Evolutionary conservation across 2,329 filamentous ascomycete genomes (phyloP), one percentile per base, ranked within the genome.

Genomic region (Penicillium sp.): DNA sequence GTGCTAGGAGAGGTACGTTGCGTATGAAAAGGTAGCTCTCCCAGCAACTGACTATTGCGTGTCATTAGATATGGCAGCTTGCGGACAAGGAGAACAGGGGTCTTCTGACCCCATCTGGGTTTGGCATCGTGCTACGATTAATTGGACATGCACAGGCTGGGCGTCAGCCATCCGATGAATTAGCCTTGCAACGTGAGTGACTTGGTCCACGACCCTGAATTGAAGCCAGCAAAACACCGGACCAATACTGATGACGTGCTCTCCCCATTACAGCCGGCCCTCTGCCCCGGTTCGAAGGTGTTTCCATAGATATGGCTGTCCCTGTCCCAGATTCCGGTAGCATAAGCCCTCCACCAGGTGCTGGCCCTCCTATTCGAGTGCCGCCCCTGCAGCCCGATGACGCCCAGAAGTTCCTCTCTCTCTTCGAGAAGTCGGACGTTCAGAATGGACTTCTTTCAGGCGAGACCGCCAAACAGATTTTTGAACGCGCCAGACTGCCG

Each of bases 71-170:
- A 79, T 98, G 93, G 93, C 92, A 97, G 75, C 93, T 98, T 69
- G 92, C 93, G 60, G 93, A 98, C 75, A 90, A 83, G 59, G 92
- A 97, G 75, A 98, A 98, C 75, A 84, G 91, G 57, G 93, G 93
- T 45, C 87, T 97, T 60, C 78, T 98, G 59, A 96, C 91, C 29
- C 90, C 90, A 18, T 83, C 90, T 37, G 93, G 92, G 67, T 98
- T 98, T 74, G 89, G 91, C 53, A 82, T 95, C 67, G 93, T 95
- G 50, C 75, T 98, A 67, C 83, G 93, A 65, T 83, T 98, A 67
- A 97, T 98, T 67, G 93, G 90, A 52, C 93, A 97, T 75, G 91
- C 90, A 57, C 93, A 98, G 74, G 88, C 87, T 57, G 88, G 89
- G 63, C 83, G 87, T 69, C 83, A 89, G 63, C 91, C 91, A 4